Conservation (phyloP, 345 rosid species). For the Erysimum cheiranthoides region DNA sequence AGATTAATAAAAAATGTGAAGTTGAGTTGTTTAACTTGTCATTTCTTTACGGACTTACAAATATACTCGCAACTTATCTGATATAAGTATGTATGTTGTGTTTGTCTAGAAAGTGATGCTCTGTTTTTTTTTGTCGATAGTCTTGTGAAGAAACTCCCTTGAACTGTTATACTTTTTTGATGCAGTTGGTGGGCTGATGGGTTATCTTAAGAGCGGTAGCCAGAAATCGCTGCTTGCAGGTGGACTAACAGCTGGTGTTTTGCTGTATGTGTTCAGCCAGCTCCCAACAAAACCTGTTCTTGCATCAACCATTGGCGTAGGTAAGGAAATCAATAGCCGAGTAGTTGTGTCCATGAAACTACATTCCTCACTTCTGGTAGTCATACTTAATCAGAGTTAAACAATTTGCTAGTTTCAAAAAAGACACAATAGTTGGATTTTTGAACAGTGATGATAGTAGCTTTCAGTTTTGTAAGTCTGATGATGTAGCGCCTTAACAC, state of each 20-base stretch:
- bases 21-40: neutral
- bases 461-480: neutral
- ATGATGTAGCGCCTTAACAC: neutral
- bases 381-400: neutral
- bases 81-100: neutral
- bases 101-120: neutral
- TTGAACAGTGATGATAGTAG: neutral
- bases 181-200: constrained; percentile 90
- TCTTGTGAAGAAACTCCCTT: neutral
- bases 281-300: constrained; percentile 78
- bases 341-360: neutral
- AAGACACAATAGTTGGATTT: neutral
- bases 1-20: constrained; percentile 6
- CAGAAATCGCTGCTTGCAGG: constrained; percentile 88
- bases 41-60: neutral
- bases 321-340: constrained; percentile 50
- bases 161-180: neutral
- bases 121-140: neutral
- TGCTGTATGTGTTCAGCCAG: constrained; percentile 68
- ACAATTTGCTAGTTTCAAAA: neutral
- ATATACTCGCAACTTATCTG: neutral
- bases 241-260: constrained; percentile 70
- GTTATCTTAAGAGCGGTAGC: constrained; percentile 89
- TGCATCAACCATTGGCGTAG: constrained; percentile 86
- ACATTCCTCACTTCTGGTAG: neutral